These are phyloP conservation scores for Calocybe gangraenosa DNA, from an alignment of 768 basidiomycete genomes.

Conservation along the genomic window DNA sequence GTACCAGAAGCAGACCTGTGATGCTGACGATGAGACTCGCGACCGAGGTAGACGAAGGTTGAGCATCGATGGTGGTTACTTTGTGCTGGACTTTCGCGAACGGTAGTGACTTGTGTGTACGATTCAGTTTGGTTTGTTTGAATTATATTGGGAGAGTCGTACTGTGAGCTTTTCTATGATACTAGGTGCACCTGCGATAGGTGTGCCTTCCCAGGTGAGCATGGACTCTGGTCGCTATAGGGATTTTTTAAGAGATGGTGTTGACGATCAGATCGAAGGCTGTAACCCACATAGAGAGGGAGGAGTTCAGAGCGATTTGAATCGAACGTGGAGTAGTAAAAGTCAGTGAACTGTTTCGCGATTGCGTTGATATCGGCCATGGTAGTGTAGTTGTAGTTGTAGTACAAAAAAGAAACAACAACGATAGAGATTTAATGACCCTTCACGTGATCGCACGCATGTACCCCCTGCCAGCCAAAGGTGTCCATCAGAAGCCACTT, in stretches of 20 bases:
- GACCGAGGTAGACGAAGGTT: slow-evolving; percentile 64
- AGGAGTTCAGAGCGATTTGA: slow-evolving; percentile 48
- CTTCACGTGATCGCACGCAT: slow-evolving; percentile 14
- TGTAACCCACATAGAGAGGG: slow-evolving; percentile 71
- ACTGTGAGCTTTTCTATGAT: slow-evolving; percentile 80
- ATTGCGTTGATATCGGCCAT: slow-evolving; percentile 75
- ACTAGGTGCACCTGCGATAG: slow-evolving; percentile 43
- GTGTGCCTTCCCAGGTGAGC: slow-evolving; percentile 75
- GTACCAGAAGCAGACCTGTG: slow-evolving; percentile 78
- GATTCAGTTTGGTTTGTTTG: not conserved
- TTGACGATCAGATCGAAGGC: slow-evolving; percentile 14
- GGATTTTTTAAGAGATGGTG: slow-evolving; percentile 22
- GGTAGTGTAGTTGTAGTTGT: slow-evolving; percentile 11
- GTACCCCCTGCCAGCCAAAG: too few species aligned
- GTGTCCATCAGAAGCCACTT: too few species aligned
- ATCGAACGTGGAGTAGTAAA: slow-evolving; percentile 84
- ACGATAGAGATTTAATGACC: not conserved
- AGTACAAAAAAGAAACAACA: slow-evolving; percentile 11
- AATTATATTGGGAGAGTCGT: slow-evolving; percentile 7
- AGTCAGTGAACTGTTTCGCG: slow-evolving; percentile 75
- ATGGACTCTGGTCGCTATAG: slow-evolving; percentile 74
- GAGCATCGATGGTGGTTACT: slow-evolving; percentile 80
- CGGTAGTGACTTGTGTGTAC: slow-evolving; percentile 53
- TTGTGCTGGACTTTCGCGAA: slow-evolving; percentile 82
- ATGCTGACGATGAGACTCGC: slow-evolving; percentile 76